phyloP scores from a whole-genome alignment of 306 rosid species.

The Gillenia trifoliata region DNA sequence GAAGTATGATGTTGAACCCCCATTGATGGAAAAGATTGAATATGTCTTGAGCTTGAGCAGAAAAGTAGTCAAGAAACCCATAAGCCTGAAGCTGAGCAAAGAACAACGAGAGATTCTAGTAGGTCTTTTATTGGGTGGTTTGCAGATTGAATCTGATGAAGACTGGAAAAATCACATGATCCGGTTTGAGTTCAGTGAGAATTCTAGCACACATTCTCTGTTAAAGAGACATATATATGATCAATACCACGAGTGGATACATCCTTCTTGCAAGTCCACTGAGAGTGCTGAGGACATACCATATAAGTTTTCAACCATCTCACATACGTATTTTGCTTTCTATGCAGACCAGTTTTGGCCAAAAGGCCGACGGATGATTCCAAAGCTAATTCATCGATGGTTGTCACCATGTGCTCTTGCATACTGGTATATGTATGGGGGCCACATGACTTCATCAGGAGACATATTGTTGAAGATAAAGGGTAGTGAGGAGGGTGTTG shows the following conservation, averaged over 20 bases:
- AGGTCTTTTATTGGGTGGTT: slow-evolving; percentile 83
- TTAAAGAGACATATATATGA: slow-evolving; percentile 63
- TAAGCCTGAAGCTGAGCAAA: slow-evolving; percentile 66
- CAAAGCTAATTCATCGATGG: slow-evolving; percentile 87
- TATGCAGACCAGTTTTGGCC: slow-evolving; percentile 94
- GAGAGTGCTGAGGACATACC: slow-evolving; percentile 49
- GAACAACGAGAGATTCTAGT: slow-evolving; percentile 83
- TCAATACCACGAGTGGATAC: slow-evolving; percentile 82
- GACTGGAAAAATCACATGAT: slow-evolving; percentile 57
- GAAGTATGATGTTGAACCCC: slow-evolving; percentile 59
- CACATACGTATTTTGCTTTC: slow-evolving; percentile 70
- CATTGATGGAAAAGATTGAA: slow-evolving; percentile 68
- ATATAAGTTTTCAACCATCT: slow-evolving; percentile 50
- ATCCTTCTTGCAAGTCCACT: slow-evolving; percentile 60
- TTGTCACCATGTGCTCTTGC: slow-evolving; percentile 86
- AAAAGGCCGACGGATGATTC: slow-evolving; percentile 54
- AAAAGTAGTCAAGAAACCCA: slow-evolving; percentile 47
- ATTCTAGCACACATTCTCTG: slow-evolving; percentile 38
- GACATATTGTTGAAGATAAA: slow-evolving; percentile 70
- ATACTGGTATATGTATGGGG: slow-evolving; percentile 94
- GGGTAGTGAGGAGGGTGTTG: slow-evolving; percentile 76
- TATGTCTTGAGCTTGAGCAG: slow-evolving; percentile 66
- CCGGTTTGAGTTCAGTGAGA: slow-evolving; percentile 57
- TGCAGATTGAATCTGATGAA: slow-evolving; percentile 74
- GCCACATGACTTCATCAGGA: slow-evolving; percentile 57